Base-by-base conservation (phyloP, 768 basidiomycete species). In the Macrolepiota albuminosa region DNA sequence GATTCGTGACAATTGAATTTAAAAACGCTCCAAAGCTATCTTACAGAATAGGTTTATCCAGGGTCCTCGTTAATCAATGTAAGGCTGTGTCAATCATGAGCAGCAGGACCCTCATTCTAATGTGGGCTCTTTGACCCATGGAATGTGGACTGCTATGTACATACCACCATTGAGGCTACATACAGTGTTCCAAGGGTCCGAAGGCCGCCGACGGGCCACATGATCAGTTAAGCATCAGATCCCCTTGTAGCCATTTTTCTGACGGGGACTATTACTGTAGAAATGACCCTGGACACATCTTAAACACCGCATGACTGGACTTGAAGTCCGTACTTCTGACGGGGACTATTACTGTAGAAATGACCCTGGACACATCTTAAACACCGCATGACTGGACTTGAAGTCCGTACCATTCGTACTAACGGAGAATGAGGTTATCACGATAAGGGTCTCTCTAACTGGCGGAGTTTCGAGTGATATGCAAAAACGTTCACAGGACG, bases 231-330 rank as follows among this genome's bases (percentile, higher is more conserved):
- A 31, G 2, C 60, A 40, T 56, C 26, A 29, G 18, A 16, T 46
- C 55, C 31, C 55, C 55, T 31, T 57, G 39, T 13, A 45, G 21
- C 45, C 43, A 61, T 52, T 47, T 56, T 39, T 43, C 39, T 57
- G 47, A 13, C 36, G 45, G 54, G 31, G 48, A 43, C 42, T 9
- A 33, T 31, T 11, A 36, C 24, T 21, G 4, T 9, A 24, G 14
- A 10, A 11, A 34, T 36, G 24, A 52, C 51, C 51, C 51, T 52
- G 36, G 7, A 52, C 3, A 16, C 21, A 50, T 33, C 6, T 10
- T 33, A 51, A 14, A 13, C 34, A 24, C 13, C 14, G 16, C 16
- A 18, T 16, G 8, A 13, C 18, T 21, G 8, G 34, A 13, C 34
- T 52, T 36, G n/a, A 43, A 43, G 21, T 14, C n/a, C n/a, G 33